Percentiles rank a stretch among this genome's conserved stretches.
Conservation (phyloP, 768 basidiomycete species). For the Lentinula guzmanii region DNA sequence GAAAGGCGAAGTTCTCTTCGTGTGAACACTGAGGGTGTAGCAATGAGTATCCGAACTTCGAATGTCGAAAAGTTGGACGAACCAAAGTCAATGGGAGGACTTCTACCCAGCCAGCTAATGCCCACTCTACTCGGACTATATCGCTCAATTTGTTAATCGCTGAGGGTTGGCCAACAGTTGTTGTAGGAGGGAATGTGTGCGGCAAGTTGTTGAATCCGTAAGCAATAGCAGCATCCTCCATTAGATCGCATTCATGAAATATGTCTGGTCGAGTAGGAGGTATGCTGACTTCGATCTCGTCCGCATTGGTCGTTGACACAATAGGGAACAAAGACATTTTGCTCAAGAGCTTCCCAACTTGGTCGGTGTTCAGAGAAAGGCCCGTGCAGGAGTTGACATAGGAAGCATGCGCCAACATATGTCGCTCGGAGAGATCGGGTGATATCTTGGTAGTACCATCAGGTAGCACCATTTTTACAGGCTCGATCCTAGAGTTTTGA, state of each 20-base stretch:
- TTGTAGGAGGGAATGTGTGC: constrained; percentile 86
- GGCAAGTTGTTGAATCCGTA: constrained; percentile 98
- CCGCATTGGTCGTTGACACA: constrained; percentile 47
- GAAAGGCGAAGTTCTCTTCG: constrained; percentile 94
- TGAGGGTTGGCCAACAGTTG: constrained; percentile 90
- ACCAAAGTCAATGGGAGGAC: constrained; percentile 92
- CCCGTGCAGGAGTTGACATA: constrained; percentile 97
- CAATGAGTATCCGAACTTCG: neutral
- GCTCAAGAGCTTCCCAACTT: constrained; percentile 68
- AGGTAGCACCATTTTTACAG: constrained; percentile 77
- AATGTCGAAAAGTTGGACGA: constrained; percentile 19
- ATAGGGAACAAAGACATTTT: constrained; percentile 74
- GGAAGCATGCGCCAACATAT: constrained; percentile 71
- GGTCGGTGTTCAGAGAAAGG: constrained; percentile 56
- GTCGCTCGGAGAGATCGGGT: constrained; percentile 73
- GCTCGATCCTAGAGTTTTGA: constrained; percentile 67
- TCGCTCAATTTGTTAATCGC: constrained; percentile 88
- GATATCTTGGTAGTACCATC: constrained; percentile 72
- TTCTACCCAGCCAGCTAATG: constrained; percentile 93
- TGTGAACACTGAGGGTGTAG: constrained; percentile 74
- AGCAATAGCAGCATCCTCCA: constrained; percentile 97
- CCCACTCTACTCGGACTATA: constrained; percentile 85
- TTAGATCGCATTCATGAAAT: constrained; percentile 94
- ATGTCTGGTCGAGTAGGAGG: constrained; percentile 98
- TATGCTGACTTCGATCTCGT: constrained; percentile 70